phyloP scores from a whole-genome alignment of 352 stramenopile species.

The Globisporangium mamillatum region DNA sequence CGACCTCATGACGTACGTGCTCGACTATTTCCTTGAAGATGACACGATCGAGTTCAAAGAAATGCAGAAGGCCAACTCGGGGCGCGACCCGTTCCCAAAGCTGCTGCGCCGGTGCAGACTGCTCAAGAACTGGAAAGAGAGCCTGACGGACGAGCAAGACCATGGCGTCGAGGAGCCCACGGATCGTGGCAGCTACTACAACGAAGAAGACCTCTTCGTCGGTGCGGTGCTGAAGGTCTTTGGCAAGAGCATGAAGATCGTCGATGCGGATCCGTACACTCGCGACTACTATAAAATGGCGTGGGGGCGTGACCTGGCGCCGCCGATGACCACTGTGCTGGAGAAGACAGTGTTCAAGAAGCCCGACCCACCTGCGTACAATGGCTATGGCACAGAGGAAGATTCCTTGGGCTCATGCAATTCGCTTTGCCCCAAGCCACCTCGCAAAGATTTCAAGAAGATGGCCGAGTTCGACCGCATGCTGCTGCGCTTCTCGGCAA shows the following conservation, averaged over 20 bases:
- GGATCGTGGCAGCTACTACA: conserved; percentile 63
- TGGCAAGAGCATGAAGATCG: conserved; percentile 59
- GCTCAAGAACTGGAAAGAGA: conserved; percentile 67
- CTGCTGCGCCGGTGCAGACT: conserved; percentile 62
- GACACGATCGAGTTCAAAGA: conserved; percentile 90
- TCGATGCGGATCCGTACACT: conserved; percentile 78
- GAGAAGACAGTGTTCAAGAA: conserved; percentile 52
- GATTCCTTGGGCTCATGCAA: conserved; percentile 70
- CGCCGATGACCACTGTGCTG: conserved; percentile 40
- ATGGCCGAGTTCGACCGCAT: conserved; percentile 77
- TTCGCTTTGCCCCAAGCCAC: conserved; percentile 62
- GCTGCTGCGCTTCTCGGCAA: conserved; percentile 65
- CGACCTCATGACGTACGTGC: conserved; percentile 72
- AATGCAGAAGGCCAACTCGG: conserved; percentile 73
- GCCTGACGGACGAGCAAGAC: conserved; percentile 68
- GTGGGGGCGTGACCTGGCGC: conserved; percentile 47
- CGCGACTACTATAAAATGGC: conserved; percentile 72
- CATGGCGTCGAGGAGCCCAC: conserved; percentile 73
- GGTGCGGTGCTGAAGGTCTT: conserved; percentile 72
- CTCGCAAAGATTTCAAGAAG: conserved; percentile 80
- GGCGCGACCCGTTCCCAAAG: conserved; percentile 74
- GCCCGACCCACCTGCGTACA: conserved; percentile 60
- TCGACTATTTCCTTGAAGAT: conserved; percentile 89
- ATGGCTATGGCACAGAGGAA: conserved; percentile 74
- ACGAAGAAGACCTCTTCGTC: conserved; percentile 62